Percentiles rank a stretch among this genome's conserved stretches.
These are phyloP conservation scores for Magnolia sinica DNA, from an alignment of 164 flowering plant genomes.

Conservation along the genomic window DNA sequence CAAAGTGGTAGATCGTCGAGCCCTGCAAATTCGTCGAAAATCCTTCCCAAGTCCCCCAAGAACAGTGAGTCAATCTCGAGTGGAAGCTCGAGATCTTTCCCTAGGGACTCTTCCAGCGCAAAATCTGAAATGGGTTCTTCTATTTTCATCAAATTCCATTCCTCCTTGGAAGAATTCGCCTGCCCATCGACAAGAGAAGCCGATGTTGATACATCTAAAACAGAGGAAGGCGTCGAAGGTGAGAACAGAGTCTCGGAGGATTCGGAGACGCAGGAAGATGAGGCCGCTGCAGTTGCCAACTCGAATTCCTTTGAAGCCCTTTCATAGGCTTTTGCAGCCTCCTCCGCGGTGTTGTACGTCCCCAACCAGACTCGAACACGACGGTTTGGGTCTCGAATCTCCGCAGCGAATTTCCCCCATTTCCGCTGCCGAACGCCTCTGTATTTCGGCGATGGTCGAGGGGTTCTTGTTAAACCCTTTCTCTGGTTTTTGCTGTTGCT, in stretches of 20 bases:
- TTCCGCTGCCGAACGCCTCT: conserved; percentile 75
- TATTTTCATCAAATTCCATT: not conserved
- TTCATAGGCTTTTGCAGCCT: conserved; percentile 69
- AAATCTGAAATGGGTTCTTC: conserved; percentile 18
- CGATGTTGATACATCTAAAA: conserved; percentile 39
- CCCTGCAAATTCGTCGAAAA: conserved; percentile 30
- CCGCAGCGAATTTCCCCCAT: conserved; percentile 99
- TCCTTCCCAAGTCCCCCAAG: conserved; percentile 29
- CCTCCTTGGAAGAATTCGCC: not conserved
- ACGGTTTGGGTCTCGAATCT: conserved; percentile 73
- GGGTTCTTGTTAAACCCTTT: conserved; percentile 20
- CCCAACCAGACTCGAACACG: conserved; percentile 78
- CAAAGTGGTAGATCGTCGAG: conserved; percentile 39
- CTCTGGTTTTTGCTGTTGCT: conserved; percentile 32
- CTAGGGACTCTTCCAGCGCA: conserved; percentile 28
- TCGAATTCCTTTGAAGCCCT: conserved; percentile 30
- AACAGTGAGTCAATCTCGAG: conserved; percentile 41
- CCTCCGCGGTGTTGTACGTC: conserved; percentile 71
- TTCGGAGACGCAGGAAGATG: conserved; percentile 31
- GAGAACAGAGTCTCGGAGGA: conserved; percentile 38
- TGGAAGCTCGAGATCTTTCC: conserved; percentile 33
- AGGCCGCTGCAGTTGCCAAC: conserved; percentile 20
- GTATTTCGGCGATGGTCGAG: conserved; percentile 27
- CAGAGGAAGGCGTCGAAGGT: conserved; percentile 50
- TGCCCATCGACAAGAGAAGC: conserved; percentile 14